Base-by-base conservation (phyloP, 305 asterid genomes). In the Vinca major region DNA sequence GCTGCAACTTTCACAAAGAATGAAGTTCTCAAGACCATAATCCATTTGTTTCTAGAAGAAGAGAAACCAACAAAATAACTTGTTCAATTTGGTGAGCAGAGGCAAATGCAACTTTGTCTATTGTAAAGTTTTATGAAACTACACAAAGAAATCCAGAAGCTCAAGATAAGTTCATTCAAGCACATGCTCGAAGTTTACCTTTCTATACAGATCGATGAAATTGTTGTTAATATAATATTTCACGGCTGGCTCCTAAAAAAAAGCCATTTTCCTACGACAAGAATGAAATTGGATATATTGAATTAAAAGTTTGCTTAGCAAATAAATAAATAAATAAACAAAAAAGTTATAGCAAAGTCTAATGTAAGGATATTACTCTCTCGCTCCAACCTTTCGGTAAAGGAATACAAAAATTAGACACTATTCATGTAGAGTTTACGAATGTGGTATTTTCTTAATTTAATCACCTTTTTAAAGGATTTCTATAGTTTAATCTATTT, bases 11-110 rank as follows among this genome's bases (percentile, higher is more conserved):
- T 80, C 43, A 75, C 70, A 40, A 85, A 88, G 53, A 82, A 79
- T 72, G 96, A 90, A 83, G 96, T 92, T 70, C 85, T 92, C 62
- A 81, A 78, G 72, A 88, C 97, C 40, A 90, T 92, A 69, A 81
- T 89, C 53, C 97, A 90, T 70, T 78, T 92, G 83, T 85, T 92
- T 74, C 75, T 88, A 41, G 97, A 90, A 72, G 97, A 92, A 87
- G 95, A 90, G 69, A 92, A 92, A 80, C 85, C 75, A n/a, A 47
- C 73, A 47, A 80, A 77, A 71, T 86, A 75, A 84, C 66, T 66
- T 0, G 51, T 20, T 65, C 36, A 64, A 56, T 40, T 60, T 33
- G 61, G 48, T 13, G 45, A 4, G 5, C 7, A 1, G 74, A 62
- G 63, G 20, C 54, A 50, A n/a, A 51, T 52, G 26, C 7, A 7